Conservation (phyloP, 192 early-diverging fungal genomes). For the Backusella psychrophila region DNA sequence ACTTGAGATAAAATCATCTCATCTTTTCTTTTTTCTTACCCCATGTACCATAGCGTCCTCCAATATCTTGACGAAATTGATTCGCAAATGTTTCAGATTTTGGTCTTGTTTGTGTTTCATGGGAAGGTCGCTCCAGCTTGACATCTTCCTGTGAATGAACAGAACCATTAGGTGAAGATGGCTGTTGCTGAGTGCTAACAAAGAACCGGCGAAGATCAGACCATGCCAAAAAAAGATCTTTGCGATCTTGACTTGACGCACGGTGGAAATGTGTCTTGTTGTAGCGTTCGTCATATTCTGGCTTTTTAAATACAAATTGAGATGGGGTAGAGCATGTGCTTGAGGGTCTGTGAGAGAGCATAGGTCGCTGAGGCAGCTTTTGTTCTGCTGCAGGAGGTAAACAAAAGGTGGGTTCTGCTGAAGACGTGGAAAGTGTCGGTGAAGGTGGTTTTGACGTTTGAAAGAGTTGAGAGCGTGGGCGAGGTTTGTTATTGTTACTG, state of each 20-base stretch:
- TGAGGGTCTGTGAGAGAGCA: slow-evolving; percentile 20
- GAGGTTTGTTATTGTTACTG: background rate
- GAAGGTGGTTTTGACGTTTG: slow-evolving; percentile 31
- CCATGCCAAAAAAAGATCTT: slow-evolving; percentile 23
- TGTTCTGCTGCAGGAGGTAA: background rate
- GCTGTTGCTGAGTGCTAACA: background rate
- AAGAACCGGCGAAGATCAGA: slow-evolving; percentile 32
- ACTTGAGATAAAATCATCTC: background rate
- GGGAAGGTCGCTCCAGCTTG: background rate
- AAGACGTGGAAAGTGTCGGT: slow-evolving; percentile 25
- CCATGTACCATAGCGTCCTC: slow-evolving; percentile 29
- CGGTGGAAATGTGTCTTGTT: slow-evolving; percentile 31
- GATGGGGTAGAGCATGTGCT: slow-evolving; percentile 24
- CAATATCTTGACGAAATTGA: slow-evolving; percentile 30
- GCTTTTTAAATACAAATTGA: slow-evolving; percentile 36
- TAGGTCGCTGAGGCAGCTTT: slow-evolving; percentile 15
- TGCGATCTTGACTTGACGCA: slow-evolving; percentile 14
- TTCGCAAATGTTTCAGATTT: slow-evolving; percentile 25
- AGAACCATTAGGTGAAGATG: slow-evolving; percentile 7
- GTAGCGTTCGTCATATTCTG: slow-evolving; percentile 29
- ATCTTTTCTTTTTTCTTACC: slow-evolving; percentile 18
- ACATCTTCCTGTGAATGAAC: slow-evolving; percentile 6
- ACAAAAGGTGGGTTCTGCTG: slow-evolving; percentile 15
- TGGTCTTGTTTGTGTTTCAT: slow-evolving; percentile 1
- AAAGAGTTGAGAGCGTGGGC: slow-evolving; percentile 25